Conservation (phyloP, 108 stramenopile species). For the Discostella stelligeroides region DNA sequence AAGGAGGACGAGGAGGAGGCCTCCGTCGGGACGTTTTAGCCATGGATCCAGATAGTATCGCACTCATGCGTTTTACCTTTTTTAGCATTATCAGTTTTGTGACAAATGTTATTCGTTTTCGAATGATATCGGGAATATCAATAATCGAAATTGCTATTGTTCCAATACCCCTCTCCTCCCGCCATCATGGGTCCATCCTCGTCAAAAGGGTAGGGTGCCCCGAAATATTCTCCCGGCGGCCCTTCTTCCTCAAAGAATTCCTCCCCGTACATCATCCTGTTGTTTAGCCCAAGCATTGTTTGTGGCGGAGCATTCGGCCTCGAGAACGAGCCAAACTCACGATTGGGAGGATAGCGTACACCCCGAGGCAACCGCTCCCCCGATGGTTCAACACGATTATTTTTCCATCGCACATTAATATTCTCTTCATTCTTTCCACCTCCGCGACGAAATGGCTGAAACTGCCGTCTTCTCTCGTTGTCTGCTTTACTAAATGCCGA, state of each 20-base stretch:
- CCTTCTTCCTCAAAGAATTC: background rate
- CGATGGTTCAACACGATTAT: background rate
- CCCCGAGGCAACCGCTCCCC: conserved; percentile 8
- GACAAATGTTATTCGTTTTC: no score
- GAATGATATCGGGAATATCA: background rate
- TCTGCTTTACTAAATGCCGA: conserved; percentile 9
- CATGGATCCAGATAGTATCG: no score
- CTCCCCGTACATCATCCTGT: no score
- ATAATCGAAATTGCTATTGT: background rate
- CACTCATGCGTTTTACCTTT: no score
- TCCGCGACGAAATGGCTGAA: background rate
- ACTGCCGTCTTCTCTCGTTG: conserved; percentile 4
- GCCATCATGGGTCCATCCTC: conserved; percentile 9
- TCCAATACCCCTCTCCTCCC: background rate
- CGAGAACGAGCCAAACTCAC: background rate
- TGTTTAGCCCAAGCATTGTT: background rate
- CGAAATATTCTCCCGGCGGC: conserved; percentile 1
- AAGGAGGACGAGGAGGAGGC: no score
- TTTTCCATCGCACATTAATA: no score
- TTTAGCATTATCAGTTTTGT: no score
- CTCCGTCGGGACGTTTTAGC: no score
- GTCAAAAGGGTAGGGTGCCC: background rate
- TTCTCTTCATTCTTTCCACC: background rate
- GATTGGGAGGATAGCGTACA: conserved; percentile 2
- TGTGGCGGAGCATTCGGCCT: background rate